A percentile compares a stretch with the other conserved stretches of the same genome.
phyloP scores from a whole-genome alignment of 129 eudicot species.

The Gnaphalium uliginosum region DNA sequence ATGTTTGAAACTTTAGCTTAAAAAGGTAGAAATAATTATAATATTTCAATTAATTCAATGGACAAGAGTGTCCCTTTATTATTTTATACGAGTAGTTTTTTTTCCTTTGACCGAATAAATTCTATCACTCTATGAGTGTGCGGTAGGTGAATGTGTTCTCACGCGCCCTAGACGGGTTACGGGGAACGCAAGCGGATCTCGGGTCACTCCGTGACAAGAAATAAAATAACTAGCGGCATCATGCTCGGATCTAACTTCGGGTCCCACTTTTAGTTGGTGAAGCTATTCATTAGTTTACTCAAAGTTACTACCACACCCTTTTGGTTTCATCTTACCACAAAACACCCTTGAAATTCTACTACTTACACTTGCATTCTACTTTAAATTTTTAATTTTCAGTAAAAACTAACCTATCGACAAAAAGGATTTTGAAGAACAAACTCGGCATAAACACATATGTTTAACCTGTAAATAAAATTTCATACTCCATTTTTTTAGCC shows the following conservation, averaged over 20 bases:
- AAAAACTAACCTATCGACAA: too few species aligned
- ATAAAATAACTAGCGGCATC: conserved; percentile 18
- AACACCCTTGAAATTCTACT: background rate
- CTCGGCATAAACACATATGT: background rate
- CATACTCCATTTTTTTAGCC: too few species aligned
- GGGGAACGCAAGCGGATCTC: conserved; percentile 19
- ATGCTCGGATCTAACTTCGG: conserved; percentile 29
- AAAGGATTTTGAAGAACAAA: background rate
- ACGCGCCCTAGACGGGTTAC: conserved; percentile 25
- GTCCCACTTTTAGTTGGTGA: conserved; percentile 38
- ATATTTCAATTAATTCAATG: background rate
- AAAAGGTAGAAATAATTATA: background rate
- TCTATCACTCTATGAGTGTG: background rate
- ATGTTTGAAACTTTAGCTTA: too few species aligned
- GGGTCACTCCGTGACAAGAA: conserved; percentile 23
- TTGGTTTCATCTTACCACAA: background rate
- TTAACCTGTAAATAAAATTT: background rate
- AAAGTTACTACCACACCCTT: background rate
- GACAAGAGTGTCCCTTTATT: background rate
- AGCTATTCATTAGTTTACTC: conserved; percentile 14
- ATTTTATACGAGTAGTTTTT: background rate
- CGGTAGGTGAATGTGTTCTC: conserved; percentile 34
- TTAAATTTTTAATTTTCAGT: too few species aligned
- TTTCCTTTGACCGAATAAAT: conserved; percentile 18
- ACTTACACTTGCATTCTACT: background rate